Evolutionary conservation across 164 flowering plant species (phyloP), one percentile per base, ranked within the genome.

Genomic region (Platanus orientalis): DNA sequence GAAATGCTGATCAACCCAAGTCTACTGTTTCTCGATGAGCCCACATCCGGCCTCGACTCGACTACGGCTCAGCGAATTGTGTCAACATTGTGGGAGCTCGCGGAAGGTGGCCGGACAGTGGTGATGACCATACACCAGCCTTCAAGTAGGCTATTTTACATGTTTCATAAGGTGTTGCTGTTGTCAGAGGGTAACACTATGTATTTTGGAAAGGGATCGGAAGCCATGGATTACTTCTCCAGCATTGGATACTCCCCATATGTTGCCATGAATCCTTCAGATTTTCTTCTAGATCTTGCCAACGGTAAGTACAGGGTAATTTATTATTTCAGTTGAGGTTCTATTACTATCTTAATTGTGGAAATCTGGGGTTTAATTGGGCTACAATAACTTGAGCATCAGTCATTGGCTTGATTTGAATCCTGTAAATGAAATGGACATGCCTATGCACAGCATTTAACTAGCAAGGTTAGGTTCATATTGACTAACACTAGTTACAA

Each of bases 41-140:
- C 97, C 0, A 91, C 95, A 0, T 86, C 95, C 0, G 97, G 96
- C 2, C 80, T 88, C 1, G 96, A 88, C 40, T 87, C 96, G 0
- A 84, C 93, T 0, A 85, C 91, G 0, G 89, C 93, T 0, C 88
- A 82, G 53, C 63, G 75, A 58, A 84, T 86, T 26, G 86, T 91
- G 44, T 80, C 87, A 0, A 80, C 82, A 0, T 61, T 91, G 63
- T 65, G 75, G 83, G 82, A 81, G 39, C 64, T 91, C 7, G 85
- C 87, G 0, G 68, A 56, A 26, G 86, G 83, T 0, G 87, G 97
- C 14, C 66, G 90, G 48, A 87, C 91, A 0, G 57, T 91, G 9
- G 85, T 78, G 55, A 80, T 79, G 83, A 86, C 91, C 0, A 85
- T 90, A 3, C 97, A 90, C 60, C 97, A 90, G 69, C 97, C 97